Evolutionary conservation across 345 rosid genomes (phyloP).

Genomic region (Luvunga scandens): DNA sequence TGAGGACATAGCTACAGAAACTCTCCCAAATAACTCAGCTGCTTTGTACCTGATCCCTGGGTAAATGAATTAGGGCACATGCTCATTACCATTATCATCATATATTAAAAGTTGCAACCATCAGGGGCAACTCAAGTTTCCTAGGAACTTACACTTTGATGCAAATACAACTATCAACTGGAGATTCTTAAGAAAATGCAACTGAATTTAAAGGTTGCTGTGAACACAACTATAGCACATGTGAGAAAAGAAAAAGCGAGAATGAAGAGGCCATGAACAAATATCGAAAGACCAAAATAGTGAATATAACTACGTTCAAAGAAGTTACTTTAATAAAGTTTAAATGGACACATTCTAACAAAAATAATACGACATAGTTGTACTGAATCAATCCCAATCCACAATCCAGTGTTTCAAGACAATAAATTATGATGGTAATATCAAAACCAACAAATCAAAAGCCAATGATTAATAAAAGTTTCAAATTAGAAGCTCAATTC

Average conservation of each 20-base stretch:
- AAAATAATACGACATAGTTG: background rate
- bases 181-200: background rate
- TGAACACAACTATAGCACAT: background rate
- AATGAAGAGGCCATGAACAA: constrained; percentile 6
- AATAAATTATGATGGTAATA: background rate
- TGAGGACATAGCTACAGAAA: constrained; percentile 38
- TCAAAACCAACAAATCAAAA: background rate
- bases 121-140: background rate
- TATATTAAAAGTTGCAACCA: constrained; percentile 13
- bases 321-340: background rate
- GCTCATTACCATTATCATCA: constrained; percentile 20
- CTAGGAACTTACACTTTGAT: background rate
- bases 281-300: background rate
- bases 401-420: too few species aligned
- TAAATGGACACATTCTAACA: constrained; percentile 8
- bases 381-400: background rate
- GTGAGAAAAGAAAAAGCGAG: background rate
- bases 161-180: background rate
- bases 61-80: background rate
- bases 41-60: constrained; percentile 14
- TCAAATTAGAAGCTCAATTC: background rate
- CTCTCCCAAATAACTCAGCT: constrained; percentile 16
- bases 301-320: background rate
- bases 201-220: background rate
- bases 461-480: background rate